A percentile compares a stretch with the other conserved stretches of the same genome.
Conservation (phyloP, 2,329 filamentous ascomycete genomes). For the Chaetomiaceae sp. region DNA sequence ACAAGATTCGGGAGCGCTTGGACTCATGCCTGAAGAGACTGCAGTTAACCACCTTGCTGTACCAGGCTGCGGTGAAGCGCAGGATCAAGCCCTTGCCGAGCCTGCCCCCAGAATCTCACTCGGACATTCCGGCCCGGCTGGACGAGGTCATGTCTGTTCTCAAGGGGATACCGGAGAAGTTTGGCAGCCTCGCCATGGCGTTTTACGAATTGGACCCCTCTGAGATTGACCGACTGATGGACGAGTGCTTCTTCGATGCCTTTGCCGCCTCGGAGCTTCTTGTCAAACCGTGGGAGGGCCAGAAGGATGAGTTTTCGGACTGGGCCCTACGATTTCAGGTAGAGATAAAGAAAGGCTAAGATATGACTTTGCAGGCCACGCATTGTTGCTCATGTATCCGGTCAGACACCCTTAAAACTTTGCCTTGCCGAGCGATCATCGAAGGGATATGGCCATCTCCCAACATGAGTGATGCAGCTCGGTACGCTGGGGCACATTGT, state of each 20-base stretch:
- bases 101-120: conserved; percentile 19
- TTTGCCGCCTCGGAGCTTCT: conserved; percentile 53
- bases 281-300: conserved; percentile 56
- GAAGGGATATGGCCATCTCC: too few relatives aligned
- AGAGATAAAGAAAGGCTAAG: conserved; percentile 45
- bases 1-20: conserved; percentile 61
- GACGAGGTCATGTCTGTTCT: conserved; percentile 56
- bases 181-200: conserved; percentile 64
- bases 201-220: conserved; percentile 66
- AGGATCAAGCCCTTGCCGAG: conserved; percentile 55
- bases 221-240: conserved; percentile 55
- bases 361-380: not conserved
- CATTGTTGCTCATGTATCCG: not conserved
- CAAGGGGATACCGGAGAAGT: conserved; percentile 58
- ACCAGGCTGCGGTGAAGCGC: conserved; percentile 65
- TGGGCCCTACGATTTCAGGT: conserved; percentile 63
- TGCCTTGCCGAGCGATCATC: too few relatives aligned
- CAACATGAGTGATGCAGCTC: too few relatives aligned
- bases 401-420: too few relatives aligned
- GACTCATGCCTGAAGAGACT: conserved; percentile 60
- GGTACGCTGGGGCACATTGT: too few relatives aligned
- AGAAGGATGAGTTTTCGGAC: conserved; percentile 69
- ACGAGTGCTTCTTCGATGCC: conserved; percentile 57
- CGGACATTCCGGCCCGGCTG: conserved; percentile 39
- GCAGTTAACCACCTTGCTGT: conserved; percentile 64